A percentile compares a stretch with the other conserved stretches of the same genome.
These are phyloP conservation scores for Hanseniaspora taiwanica DNA, from an alignment of 805 yeast genomes.

Conservation along the genomic window DNA sequence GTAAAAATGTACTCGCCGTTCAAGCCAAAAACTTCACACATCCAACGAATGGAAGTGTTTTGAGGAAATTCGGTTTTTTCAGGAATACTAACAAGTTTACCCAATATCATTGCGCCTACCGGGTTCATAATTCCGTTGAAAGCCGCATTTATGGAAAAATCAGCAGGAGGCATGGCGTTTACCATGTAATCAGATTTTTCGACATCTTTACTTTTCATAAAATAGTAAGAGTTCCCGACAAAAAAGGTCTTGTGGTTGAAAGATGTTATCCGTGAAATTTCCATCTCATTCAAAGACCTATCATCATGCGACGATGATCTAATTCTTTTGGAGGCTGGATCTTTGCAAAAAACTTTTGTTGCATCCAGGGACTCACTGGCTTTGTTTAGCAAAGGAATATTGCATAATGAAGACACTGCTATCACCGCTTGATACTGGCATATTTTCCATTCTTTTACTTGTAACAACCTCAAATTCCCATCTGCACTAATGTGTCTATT, in stretches of 20 bases:
- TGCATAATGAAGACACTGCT: constrained; percentile 38
- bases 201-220: neutral
- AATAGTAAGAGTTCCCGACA: neutral
- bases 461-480: constrained; percentile 16
- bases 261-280: neutral
- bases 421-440: constrained; percentile 45
- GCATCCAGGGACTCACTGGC: constrained; percentile 1
- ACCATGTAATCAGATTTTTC: neutral
- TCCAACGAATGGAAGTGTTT: constrained; percentile 18
- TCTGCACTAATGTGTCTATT: neutral
- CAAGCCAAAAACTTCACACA: constrained; percentile 19
- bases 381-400: constrained; percentile 17
- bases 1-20: constrained; percentile 15
- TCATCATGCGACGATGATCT: neutral
- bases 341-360: neutral
- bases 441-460: constrained; percentile 39
- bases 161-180: neutral
- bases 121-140: neutral
- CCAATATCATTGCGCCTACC: neutral
- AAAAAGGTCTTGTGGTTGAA: neutral
- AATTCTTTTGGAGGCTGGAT: neutral
- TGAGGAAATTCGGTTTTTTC: neutral
- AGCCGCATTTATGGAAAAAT: constrained; percentile 1
- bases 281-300: too few relatives aligned
- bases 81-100: neutral